Percentiles rank a stretch among this genome's conserved stretches.
Conservation (phyloP, 2,329 filamentous ascomycete species). For the Colletotrichum sp. region DNA sequence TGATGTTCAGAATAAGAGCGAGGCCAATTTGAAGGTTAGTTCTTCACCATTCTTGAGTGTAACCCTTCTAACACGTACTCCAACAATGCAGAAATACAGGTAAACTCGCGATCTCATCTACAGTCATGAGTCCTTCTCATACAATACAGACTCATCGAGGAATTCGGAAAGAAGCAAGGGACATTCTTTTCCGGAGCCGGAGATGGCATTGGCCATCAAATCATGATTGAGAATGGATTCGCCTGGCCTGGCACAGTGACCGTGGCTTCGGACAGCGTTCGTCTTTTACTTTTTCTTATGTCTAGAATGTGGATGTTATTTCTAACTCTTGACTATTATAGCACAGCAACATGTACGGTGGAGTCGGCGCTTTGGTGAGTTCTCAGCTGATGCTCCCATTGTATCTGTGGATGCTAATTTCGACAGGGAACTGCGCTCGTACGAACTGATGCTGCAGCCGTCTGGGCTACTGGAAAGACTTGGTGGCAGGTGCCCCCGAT, state of each 20-base stretch:
- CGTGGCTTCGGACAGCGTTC: constrained; percentile 72
- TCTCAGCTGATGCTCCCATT: accelerated
- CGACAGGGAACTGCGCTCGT: constrained; percentile 78
- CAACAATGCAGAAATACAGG: background rate
- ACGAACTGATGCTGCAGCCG: constrained; percentile 83
- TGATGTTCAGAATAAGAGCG: constrained; percentile 83
- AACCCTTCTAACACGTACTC: background rate
- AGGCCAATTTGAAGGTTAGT: constrained; percentile 58
- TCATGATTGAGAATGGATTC: constrained; percentile 87
- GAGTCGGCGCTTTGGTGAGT: constrained; percentile 54
- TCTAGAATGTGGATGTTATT: accelerated
- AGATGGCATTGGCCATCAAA: constrained; percentile 83
- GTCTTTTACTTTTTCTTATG: accelerated
- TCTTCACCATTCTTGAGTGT: accelerated
- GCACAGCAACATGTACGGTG: constrained; percentile 85
- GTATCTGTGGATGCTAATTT: accelerated
- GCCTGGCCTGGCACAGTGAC: constrained; percentile 83
- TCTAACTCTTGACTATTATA: background rate
- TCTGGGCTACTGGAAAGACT: constrained; percentile 82
- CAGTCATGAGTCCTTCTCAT: constrained; percentile 47
- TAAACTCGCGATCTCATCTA: accelerated
- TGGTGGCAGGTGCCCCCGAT: constrained; percentile 93
- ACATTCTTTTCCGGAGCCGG: constrained; percentile 76
- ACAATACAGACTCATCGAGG: constrained; percentile 83
- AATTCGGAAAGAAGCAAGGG: constrained; percentile 80